Base-by-base conservation (phyloP, 257 asterid species). In the Ocimum tenuiflorum region DNA sequence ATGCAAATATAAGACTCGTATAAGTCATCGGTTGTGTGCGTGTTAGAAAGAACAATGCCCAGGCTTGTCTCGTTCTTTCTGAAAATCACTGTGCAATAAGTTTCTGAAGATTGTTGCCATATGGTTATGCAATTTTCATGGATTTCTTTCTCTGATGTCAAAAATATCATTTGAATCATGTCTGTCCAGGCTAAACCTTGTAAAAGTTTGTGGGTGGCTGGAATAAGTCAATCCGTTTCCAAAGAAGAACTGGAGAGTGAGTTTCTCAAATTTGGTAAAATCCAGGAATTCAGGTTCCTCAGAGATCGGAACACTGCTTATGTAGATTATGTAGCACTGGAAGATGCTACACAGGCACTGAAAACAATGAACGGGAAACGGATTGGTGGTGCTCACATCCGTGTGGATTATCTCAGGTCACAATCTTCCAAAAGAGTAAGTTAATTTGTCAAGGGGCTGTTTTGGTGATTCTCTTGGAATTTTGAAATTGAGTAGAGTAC, bases 131-230 rank as follows among this genome's bases (percentile, higher is more conserved):
- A 4, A 20, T 35, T 59, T 57, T 24, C 52, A 12, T 11, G 22
- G 48, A 29, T 63, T 20, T 62, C 39, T 66, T 53, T 50, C 4
- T 14, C n/a, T 47, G n/a, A 7, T 58, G 49, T 27, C 47, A 18
- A 13, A 20, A 15, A 51, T 17, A 47, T 3, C 20, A 29, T 46
- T 70, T 36, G 45, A 11, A 45, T 77, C 67, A 49, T 45, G 46
- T 64, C 11, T 38, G 36, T 78, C 60, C 36, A 94, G 99, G 97
- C 99, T 69, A 94, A 81, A 72, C 99, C 99, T 47, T 86, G 95
- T 69, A 94, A 90, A 78, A 90, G 91, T 68, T 75, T 94, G 78
- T 90, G 99, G 99, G 97, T 94, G 49, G 86, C 95, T 68, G 99
- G 99, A 70, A 79, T 94, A 45, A 67, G 94, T 79, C 91, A 78